phyloP scores from a whole-genome alignment of 768 basidiomycete genomes.

The Phlebiopsis flavidoalba region DNA sequence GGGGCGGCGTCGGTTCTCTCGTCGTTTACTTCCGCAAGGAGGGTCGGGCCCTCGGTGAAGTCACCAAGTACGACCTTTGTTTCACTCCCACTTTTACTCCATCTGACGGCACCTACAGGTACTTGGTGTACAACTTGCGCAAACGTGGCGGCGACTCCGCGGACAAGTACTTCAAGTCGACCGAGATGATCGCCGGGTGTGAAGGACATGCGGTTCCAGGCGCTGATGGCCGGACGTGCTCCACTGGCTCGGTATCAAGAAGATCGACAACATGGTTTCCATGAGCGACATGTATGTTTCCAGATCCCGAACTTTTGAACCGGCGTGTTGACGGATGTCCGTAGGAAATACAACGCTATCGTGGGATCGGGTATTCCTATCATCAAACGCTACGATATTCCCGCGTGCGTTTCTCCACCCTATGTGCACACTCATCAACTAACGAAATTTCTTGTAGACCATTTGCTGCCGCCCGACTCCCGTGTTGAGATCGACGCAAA shows the following conservation, averaged over 20 bases:
- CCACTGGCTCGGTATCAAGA: slow-evolving; percentile 90
- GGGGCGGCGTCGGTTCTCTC: slow-evolving; percentile 87
- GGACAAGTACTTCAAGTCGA: slow-evolving; percentile 90
- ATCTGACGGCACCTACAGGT: slow-evolving; percentile 34
- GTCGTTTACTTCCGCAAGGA: slow-evolving; percentile 95
- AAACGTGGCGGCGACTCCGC: slow-evolving; percentile 94
- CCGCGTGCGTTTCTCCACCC: slow-evolving; percentile 40
- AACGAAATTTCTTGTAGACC: slow-evolving; percentile 36
- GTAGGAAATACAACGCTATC: slow-evolving; percentile 92
- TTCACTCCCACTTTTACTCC: slow-evolving; percentile 4
- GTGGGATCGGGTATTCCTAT: slow-evolving; percentile 86
- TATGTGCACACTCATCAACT: not conserved
- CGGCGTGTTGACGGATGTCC: not conserved
- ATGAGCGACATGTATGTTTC: slow-evolving; percentile 77
- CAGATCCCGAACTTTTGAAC: not conserved
- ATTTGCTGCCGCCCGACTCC: slow-evolving; percentile 86
- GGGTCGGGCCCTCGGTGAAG: slow-evolving; percentile 89
- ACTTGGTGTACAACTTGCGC: slow-evolving; percentile 93
- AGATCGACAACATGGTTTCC: slow-evolving; percentile 85
- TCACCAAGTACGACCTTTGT: slow-evolving; percentile 62
- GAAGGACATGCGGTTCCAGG: slow-evolving; percentile 94
- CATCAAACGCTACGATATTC: slow-evolving; percentile 78
- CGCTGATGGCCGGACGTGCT: slow-evolving; percentile 94
- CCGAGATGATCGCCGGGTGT: slow-evolving; percentile 93
- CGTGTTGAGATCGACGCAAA: slow-evolving; percentile 96